Conservation (phyloP, 1,284 basidiomycete species). For the Pulveroboletus sp. region DNA sequence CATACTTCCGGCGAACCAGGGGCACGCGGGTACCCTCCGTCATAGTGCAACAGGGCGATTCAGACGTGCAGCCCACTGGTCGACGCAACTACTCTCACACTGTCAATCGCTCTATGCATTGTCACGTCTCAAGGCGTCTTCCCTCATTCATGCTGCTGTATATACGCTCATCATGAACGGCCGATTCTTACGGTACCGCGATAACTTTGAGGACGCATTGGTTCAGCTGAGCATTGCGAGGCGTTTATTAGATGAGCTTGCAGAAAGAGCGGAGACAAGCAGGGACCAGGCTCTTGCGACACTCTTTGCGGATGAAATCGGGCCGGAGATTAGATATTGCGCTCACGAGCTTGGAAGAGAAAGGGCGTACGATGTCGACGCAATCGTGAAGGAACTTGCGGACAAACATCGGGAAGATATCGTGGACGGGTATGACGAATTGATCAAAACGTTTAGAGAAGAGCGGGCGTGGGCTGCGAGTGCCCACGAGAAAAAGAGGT, state of each 20-base stretch:
- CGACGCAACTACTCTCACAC: constrained; percentile 73
- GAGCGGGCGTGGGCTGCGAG: constrained; percentile 40
- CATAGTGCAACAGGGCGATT: constrained; percentile 80
- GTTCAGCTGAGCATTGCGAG: constrained; percentile 78
- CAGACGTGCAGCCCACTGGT: constrained; percentile 82
- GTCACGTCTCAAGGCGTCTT: constrained; percentile 50
- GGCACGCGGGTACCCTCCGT: constrained; percentile 53
- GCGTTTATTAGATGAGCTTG: constrained; percentile 70
- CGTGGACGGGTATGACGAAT: constrained; percentile 60
- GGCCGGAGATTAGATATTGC: constrained; percentile 89
- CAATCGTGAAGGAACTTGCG: constrained; percentile 71
- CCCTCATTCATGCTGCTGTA: constrained; percentile 58
- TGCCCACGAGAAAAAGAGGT: constrained; percentile 47
- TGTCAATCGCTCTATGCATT: constrained; percentile 60
- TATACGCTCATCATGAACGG: constrained; percentile 73
- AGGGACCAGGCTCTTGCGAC: constrained; percentile 87
- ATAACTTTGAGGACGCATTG: constrained; percentile 78
- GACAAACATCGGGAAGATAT: constrained; percentile 56
- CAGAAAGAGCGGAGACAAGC: constrained; percentile 68
- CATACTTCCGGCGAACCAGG: constrained; percentile 49
- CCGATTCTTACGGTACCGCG: constrained; percentile 69
- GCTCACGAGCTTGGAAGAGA: constrained; percentile 80
- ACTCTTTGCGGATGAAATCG: constrained; percentile 82
- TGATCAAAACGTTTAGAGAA: constrained; percentile 51
- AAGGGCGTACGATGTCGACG: constrained; percentile 81